Percentiles rank a stretch among this genome's conserved stretches.
Conservation (phyloP, 768 basidiomycete genomes). For the Mycena vitilis region DNA sequence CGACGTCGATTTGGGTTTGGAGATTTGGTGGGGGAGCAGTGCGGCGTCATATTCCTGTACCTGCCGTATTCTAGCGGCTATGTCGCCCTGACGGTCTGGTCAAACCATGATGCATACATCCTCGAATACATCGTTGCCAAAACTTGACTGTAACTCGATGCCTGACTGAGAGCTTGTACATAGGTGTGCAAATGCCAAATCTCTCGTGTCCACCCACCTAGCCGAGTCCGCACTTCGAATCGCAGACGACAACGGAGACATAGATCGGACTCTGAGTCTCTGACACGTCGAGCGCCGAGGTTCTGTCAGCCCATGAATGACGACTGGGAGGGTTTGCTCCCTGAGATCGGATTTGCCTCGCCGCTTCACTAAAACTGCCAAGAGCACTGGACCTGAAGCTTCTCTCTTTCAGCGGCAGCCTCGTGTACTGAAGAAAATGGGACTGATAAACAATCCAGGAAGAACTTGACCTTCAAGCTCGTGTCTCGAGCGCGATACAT, state of each 20-base stretch:
- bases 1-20: constrained; percentile 67
- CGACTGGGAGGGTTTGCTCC: constrained; percentile 71
- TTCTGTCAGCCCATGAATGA: constrained; percentile 68
- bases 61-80: constrained; percentile 81
- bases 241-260: not conserved
- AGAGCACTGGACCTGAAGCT: constrained; percentile 64
- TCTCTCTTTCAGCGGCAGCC: constrained; percentile 40
- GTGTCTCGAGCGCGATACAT: constrained; percentile 83
- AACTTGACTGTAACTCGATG: too few species aligned
- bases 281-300: constrained; percentile 69
- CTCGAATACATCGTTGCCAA: not conserved
- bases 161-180: not conserved
- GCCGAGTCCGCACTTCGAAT: not conserved
- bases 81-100: constrained; percentile 85
- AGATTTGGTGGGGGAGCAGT: constrained; percentile 40
- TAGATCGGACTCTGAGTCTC: too few species aligned
- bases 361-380: constrained; percentile 62
- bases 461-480: constrained; percentile 71
- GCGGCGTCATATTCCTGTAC: constrained; percentile 87
- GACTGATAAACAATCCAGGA: constrained; percentile 53
- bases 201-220: not conserved
- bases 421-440: constrained; percentile 62
- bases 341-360: constrained; percentile 77
- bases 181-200: not conserved
- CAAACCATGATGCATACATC: constrained; percentile 85